These are phyloP conservation scores for Helichrysum umbraculigerum DNA, from an alignment of 129 eudicot genomes.

Conservation along the genomic window DNA sequence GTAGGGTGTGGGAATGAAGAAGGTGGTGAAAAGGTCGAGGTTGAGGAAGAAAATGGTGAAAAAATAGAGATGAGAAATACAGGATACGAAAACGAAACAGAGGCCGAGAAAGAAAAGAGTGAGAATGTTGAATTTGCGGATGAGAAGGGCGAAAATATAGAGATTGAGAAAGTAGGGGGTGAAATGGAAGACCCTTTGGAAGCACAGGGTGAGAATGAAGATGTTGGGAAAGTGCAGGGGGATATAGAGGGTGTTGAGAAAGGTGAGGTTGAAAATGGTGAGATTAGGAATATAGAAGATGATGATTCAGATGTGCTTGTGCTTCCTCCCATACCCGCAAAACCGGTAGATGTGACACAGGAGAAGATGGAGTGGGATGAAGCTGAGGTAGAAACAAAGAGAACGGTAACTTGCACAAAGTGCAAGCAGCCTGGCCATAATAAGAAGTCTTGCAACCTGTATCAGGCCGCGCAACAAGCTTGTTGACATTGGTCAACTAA, in stretches of 20 bases:
- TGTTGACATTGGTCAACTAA: constrained; percentile 34
- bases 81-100: not conserved
- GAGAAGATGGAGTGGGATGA: constrained; percentile 53
- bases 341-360: constrained; percentile 36
- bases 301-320: constrained; percentile 42
- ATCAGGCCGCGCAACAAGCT: constrained; percentile 27
- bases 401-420: constrained; percentile 74
- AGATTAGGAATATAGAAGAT: constrained; percentile 22
- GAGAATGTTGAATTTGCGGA: constrained; percentile 16
- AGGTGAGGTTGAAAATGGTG: constrained; percentile 22
- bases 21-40: not conserved
- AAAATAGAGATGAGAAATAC: not conserved
- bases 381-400: constrained; percentile 49
- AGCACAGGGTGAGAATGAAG: constrained; percentile 18
- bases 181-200: constrained; percentile 13
- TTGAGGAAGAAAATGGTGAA: constrained; percentile 9
- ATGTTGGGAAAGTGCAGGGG: constrained; percentile 14
- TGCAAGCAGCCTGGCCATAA: constrained; percentile 84
- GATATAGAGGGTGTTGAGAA: constrained; percentile 18
- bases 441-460: constrained; percentile 60
- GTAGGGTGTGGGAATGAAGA: constrained; percentile 3
- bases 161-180: constrained; percentile 15
- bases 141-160: constrained; percentile 18
- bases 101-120: constrained; percentile 19
- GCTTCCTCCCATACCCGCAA: constrained; percentile 62